Evolutionary conservation across 441 rosid species (phyloP).

Genomic region (Euphorbia schlechtendalii): DNA sequence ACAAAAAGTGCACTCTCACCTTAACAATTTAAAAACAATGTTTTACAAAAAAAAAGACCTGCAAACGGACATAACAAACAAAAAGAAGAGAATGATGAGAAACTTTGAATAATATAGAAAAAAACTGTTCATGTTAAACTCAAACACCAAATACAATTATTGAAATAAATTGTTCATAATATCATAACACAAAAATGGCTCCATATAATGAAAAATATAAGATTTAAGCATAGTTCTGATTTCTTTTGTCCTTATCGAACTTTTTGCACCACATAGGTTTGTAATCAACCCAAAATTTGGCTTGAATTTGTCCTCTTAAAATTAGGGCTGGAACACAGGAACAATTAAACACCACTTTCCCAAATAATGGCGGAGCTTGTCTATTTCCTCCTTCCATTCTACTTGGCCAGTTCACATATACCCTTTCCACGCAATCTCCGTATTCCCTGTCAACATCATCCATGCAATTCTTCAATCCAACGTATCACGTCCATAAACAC

Average conservation of each 20-base stretch:
- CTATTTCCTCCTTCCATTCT: background rate
- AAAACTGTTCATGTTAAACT: too few relatives aligned
- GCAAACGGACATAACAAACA: too few relatives aligned
- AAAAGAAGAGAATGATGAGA: too few relatives aligned
- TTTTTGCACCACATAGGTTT: constrained; percentile 42
- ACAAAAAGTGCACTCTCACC: too few relatives aligned
- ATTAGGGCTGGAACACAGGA: constrained; percentile 17
- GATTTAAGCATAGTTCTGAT: background rate
- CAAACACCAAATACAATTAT: background rate
- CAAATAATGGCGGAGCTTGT: constrained; percentile 21
- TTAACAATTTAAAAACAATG: too few relatives aligned
- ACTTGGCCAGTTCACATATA: constrained; percentile 34
- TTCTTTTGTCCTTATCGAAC: constrained; percentile 15
- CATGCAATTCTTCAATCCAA: too few relatives aligned
- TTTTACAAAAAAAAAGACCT: too few relatives aligned
- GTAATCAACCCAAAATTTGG: constrained; percentile 23
- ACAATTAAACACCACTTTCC: constrained; percentile 25
- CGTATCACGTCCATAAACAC: too few relatives aligned
- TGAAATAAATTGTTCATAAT: background rate
- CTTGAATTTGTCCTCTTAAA: constrained; percentile 11
- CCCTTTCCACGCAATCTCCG: constrained; percentile 32
- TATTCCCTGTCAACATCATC: constrained; percentile 18
- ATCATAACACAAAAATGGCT: background rate
- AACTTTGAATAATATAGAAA: too few relatives aligned
- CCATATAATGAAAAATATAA: too few relatives aligned